Evolutionary conservation across 2,329 filamentous ascomycete genomes (phyloP).

Genomic region (Dothiorella sarmentorum): DNA sequence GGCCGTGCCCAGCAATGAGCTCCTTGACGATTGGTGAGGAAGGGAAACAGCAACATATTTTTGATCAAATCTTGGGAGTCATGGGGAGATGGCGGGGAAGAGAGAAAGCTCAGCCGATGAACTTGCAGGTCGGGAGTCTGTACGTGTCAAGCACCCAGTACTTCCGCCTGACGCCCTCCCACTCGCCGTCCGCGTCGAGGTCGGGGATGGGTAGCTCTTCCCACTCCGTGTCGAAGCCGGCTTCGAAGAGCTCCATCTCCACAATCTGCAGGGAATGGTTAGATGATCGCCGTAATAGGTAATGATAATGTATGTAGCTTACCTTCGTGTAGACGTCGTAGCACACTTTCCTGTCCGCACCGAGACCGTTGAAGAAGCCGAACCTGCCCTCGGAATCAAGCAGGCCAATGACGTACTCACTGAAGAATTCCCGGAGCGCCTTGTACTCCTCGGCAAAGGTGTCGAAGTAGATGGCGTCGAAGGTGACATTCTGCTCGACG

Average conservation of each 20-base stretch:
- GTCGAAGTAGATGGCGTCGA: slow-evolving; percentile 78
- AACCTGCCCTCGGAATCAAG: slow-evolving; percentile 61
- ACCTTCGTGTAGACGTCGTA: slow-evolving; percentile 93
- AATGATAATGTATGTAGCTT: slow-evolving; percentile 6
- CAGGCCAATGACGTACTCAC: slow-evolving; percentile 77
- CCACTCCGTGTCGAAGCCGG: slow-evolving; percentile 88
- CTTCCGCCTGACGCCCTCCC: slow-evolving; percentile 80
- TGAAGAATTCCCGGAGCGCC: slow-evolving; percentile 82
- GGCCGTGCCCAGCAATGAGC: slow-evolving; percentile 31
- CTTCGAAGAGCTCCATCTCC: slow-evolving; percentile 86
- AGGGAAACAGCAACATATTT: background rate
- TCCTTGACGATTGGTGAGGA: slow-evolving; percentile 29
- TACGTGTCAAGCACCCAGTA: slow-evolving; percentile 89
- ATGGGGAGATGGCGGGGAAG: background rate
- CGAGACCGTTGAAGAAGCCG: slow-evolving; percentile 71
- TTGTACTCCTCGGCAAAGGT: slow-evolving; percentile 94
- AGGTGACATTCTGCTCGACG: slow-evolving; percentile 40
- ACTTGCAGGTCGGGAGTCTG: slow-evolving; percentile 69
- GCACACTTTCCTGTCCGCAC: slow-evolving; percentile 85
- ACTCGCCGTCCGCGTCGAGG: slow-evolving; percentile 69
- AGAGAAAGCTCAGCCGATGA: slow-evolving; percentile 57
- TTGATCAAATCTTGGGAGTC: background rate
- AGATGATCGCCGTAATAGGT: background rate
- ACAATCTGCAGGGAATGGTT: slow-evolving; percentile 50
- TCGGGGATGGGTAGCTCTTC: slow-evolving; percentile 70